phyloP scores from a whole-genome alignment of 2,329 filamentous ascomycete genomes.

The Mollisiaceae sp. region DNA sequence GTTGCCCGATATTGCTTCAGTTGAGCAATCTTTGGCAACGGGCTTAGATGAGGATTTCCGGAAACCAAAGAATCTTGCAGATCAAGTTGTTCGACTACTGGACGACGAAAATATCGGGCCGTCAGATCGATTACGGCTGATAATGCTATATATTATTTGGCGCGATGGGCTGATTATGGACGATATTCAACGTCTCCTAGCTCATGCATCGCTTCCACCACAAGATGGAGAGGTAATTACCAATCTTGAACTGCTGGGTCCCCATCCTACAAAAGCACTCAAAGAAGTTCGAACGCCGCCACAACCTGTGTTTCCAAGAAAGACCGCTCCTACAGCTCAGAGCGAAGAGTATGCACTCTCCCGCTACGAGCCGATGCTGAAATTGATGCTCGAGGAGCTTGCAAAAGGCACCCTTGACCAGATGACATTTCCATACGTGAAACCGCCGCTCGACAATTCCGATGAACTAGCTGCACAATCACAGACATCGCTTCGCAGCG shows the following conservation, averaged over 20 bases:
- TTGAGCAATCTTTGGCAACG: slow-evolving; percentile 90
- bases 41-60: slow-evolving; percentile 91
- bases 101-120: slow-evolving; percentile 79
- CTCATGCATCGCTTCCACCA: slow-evolving; percentile 78
- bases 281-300: slow-evolving; percentile 76
- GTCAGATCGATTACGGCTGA: slow-evolving; percentile 80
- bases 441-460: slow-evolving; percentile 68
- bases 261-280: slow-evolving; percentile 70
- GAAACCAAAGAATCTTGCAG: slow-evolving; percentile 87
- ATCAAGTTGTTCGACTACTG: slow-evolving; percentile 83
- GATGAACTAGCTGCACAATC: slow-evolving; percentile 60
- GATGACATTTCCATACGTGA: slow-evolving; percentile 72
- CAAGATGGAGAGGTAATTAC: slow-evolving; percentile 74
- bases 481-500: slow-evolving; percentile 81
- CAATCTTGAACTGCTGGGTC: slow-evolving; percentile 84
- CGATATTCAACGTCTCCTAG: slow-evolving; percentile 83
- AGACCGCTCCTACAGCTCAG: slow-evolving; percentile 57
- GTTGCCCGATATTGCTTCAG: slow-evolving; percentile 81
- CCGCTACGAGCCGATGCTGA: slow-evolving; percentile 81
- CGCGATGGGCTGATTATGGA: slow-evolving; percentile 82
- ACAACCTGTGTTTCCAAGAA: slow-evolving; percentile 73
- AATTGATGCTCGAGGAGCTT: slow-evolving; percentile 80
- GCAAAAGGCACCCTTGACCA: slow-evolving; percentile 71
- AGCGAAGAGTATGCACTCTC: slow-evolving; percentile 85
- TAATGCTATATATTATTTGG: slow-evolving; percentile 86